These are phyloP conservation scores for Neurospora pannonica DNA, from an alignment of 495 filamentous ascomycete genomes.

Conservation along the genomic window DNA sequence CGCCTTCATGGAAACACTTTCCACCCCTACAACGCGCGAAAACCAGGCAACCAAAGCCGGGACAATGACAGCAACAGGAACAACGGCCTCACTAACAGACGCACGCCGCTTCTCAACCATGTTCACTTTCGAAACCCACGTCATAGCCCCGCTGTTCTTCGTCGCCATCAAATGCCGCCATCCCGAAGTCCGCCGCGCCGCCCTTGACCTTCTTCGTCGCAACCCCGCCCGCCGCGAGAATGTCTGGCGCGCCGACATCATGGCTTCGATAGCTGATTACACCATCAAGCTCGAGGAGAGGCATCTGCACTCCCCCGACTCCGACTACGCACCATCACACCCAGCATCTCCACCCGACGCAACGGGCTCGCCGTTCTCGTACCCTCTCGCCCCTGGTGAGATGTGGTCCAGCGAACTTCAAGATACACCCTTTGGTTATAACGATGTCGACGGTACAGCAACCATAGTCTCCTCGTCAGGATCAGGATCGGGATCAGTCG, in stretches of 20 bases:
- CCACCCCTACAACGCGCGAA: background rate
- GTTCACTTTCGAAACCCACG: constrained; percentile 44
- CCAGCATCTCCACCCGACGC: constrained; percentile 7
- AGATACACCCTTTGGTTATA: constrained; percentile 3
- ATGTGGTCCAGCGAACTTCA: constrained; percentile 8
- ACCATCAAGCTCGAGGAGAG: constrained; percentile 24
- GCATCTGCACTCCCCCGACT: constrained; percentile 8
- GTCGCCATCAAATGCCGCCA: constrained; percentile 40
- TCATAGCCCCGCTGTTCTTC: constrained; percentile 41
- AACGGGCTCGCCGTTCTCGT: background rate
- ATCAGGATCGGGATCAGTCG: background rate
- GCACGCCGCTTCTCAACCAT: constrained; percentile 16
- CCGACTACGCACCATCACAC: constrained; percentile 4
- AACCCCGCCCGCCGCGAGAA: constrained; percentile 26
- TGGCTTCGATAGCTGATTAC: constrained; percentile 25
- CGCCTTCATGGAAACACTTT: constrained; percentile 17
- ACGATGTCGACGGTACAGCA: background rate
- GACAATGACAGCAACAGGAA: background rate
- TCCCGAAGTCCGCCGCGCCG: constrained; percentile 33
- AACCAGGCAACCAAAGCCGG: background rate
- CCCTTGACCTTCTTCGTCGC: constrained; percentile 28
- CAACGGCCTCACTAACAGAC: constrained; percentile 2
- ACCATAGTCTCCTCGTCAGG: background rate
- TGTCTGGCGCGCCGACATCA: constrained; percentile 28
- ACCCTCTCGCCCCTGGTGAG: constrained; percentile 2